These are phyloP conservation scores for Podospora pseudocomata DNA, from an alignment of 495 filamentous ascomycete genomes.

Conservation along the genomic window DNA sequence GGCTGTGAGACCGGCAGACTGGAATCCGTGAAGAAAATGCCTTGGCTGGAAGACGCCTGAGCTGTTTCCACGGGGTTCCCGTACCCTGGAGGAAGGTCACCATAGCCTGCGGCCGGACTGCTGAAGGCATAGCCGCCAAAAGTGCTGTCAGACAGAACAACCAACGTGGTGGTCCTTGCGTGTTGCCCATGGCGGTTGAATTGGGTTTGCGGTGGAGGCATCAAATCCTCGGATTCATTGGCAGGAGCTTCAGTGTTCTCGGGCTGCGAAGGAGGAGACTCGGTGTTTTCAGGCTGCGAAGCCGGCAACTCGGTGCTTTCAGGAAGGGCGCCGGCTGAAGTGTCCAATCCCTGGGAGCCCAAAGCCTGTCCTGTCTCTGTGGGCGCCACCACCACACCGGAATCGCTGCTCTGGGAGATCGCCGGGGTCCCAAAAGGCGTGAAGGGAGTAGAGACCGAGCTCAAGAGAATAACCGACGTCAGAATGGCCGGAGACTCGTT, in stretches of 20 bases:
- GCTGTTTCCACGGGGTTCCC: conserved; percentile 4
- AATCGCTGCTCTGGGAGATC: background rate
- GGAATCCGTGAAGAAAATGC: background rate
- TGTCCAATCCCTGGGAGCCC: background rate
- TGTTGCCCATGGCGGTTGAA: conserved; percentile 15
- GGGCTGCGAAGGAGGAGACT: background rate
- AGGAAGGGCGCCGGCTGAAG: background rate
- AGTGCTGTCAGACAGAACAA: background rate
- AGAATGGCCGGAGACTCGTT: background rate
- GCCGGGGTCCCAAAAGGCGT: background rate
- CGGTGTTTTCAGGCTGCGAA: background rate
- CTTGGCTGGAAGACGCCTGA: background rate
- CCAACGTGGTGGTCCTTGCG: background rate
- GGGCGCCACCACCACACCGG: background rate
- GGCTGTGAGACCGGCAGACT: background rate
- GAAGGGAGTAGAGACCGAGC: background rate
- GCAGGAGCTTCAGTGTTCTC: background rate
- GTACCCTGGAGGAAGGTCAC: conserved; percentile 12
- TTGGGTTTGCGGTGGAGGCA: conserved; percentile 24
- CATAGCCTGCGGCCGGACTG: conserved; percentile 15
- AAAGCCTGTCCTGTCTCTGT: background rate
- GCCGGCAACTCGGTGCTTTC: background rate
- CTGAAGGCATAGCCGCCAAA: conserved; percentile 18
- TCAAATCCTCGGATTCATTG: background rate
- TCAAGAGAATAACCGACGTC: background rate